phyloP scores from a whole-genome alignment of 73 alveolate species.

The Paramecium octaurelia region DNA sequence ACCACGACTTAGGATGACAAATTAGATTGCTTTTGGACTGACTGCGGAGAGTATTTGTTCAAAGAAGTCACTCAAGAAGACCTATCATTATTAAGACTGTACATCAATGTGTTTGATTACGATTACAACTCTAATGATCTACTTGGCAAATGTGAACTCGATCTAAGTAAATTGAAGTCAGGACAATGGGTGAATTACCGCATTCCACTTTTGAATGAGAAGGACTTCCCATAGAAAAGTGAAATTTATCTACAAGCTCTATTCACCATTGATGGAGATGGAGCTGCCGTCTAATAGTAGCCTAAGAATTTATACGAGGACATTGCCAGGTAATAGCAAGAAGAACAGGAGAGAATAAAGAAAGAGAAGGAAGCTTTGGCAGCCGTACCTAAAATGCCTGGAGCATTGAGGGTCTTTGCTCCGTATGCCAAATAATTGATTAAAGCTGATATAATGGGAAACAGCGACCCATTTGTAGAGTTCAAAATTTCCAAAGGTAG shows the following conservation, averaged over 20 bases:
- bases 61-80: constrained; percentile 22
- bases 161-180: background rate
- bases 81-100: background rate
- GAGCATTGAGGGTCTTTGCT: background rate
- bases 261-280: constrained; percentile 37
- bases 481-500: constrained; percentile 45
- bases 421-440: constrained; percentile 1
- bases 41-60: background rate
- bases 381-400: constrained; percentile 31
- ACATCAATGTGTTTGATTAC: constrained; percentile 37
- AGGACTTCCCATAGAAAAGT: constrained; percentile 34
- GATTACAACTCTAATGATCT: constrained; percentile 34
- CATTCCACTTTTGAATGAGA: constrained; percentile 9
- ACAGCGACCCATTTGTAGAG: constrained; percentile 51
- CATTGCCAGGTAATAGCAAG: background rate
- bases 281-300: background rate
- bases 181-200: constrained; percentile 36
- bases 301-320: constrained; percentile 29
- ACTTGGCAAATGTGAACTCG: background rate
- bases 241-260: constrained; percentile 38
- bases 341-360: background rate
- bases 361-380: constrained; percentile 29
- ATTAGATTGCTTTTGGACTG: constrained; percentile 28
- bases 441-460: constrained; percentile 35
- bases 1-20: constrained; percentile 33